Evolutionary conservation across 805 yeast species (phyloP).

Genomic region (Wickerhamiella siamensis): DNA sequence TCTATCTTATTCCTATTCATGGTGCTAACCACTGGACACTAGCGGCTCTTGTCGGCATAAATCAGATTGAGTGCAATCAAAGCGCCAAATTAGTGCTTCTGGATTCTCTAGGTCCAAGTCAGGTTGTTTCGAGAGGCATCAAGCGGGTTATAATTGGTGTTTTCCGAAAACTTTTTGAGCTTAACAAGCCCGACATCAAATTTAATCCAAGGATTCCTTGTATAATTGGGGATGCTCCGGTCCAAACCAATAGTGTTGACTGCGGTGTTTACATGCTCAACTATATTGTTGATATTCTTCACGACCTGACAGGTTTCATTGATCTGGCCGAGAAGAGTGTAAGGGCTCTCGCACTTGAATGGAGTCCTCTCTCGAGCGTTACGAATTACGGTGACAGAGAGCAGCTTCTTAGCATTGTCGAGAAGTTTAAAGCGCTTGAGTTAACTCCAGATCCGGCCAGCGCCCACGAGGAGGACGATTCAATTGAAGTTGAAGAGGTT

Average conservation of each 20-base stretch:
- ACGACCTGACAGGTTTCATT: slow-evolving; percentile 32
- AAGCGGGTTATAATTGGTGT: slow-evolving; percentile 7
- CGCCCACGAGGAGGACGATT: not conserved
- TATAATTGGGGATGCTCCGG: slow-evolving; percentile 48
- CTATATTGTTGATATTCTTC: slow-evolving; percentile 47
- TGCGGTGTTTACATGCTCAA: slow-evolving; percentile 88
- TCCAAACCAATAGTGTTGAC: slow-evolving; percentile 78
- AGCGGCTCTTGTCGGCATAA: slow-evolving; percentile 36
- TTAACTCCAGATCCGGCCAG: not conserved
- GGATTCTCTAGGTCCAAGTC: slow-evolving; percentile 48
- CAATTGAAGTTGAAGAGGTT: not conserved
- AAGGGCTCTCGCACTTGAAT: not conserved
- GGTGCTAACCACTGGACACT: slow-evolving; percentile 80
- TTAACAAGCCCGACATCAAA: not conserved
- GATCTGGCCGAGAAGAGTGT: not conserved
- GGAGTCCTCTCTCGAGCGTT: not conserved
- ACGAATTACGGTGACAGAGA: not conserved
- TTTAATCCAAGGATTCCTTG: not conserved
- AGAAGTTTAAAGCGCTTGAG: not conserved
- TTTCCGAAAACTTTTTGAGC: slow-evolving; percentile 3
- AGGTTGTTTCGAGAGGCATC: slow-evolving; percentile 7
- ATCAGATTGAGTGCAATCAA: slow-evolving; percentile 7
- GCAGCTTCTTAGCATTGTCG: not conserved
- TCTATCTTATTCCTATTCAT: slow-evolving; percentile 67
- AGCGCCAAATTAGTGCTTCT: slow-evolving; percentile 39